These are phyloP conservation scores for Camelina neglecta DNA, from an alignment of 345 rosid species.

Conservation along the genomic window DNA sequence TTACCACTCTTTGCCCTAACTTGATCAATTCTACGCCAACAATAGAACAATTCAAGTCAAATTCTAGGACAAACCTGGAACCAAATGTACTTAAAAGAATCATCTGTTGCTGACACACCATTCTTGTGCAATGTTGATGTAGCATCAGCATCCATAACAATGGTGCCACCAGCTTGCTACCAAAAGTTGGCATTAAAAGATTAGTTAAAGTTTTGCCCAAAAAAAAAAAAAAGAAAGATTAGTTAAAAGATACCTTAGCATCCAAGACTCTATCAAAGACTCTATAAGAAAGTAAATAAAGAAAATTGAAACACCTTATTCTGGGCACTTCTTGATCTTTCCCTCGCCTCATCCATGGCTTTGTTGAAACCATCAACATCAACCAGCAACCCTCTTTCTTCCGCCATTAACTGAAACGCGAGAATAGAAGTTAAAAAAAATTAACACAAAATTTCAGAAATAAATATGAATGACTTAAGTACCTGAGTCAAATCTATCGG, in stretches of 20 bases:
- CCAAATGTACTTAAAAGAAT: slow-evolving; percentile 81
- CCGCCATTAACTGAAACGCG: slow-evolving; percentile 81
- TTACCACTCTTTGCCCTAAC: slow-evolving; percentile 6
- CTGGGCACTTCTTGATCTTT: slow-evolving; percentile 91
- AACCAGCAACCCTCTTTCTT: slow-evolving; percentile 83
- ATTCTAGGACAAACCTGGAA: slow-evolving; percentile 41
- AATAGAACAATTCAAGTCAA: not conserved
- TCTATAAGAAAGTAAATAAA: not conserved
- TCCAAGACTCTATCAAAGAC: slow-evolving; percentile 14
- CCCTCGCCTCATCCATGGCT: slow-evolving; percentile 92
- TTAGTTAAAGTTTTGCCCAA: not conserved
- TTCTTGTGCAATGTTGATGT: slow-evolving; percentile 77
- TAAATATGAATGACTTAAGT: slow-evolving; percentile 13
- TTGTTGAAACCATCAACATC: slow-evolving; percentile 81
- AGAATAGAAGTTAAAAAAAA: slow-evolving; percentile 28
- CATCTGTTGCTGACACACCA: slow-evolving; percentile 73
- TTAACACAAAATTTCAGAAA: slow-evolving; percentile 21
- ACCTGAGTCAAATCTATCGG: slow-evolving; percentile 98
- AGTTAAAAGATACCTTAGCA: not conserved
- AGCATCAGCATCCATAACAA: slow-evolving; percentile 93
- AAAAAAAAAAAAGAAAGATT: no score
- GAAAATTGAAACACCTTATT: slow-evolving; percentile 59
- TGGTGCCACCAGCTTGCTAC: slow-evolving; percentile 90
- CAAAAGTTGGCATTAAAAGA: slow-evolving; percentile 25
- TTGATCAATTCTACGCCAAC: not conserved